phyloP scores from a whole-genome alignment of 768 basidiomycete species.

The Amanita inopinata region DNA sequence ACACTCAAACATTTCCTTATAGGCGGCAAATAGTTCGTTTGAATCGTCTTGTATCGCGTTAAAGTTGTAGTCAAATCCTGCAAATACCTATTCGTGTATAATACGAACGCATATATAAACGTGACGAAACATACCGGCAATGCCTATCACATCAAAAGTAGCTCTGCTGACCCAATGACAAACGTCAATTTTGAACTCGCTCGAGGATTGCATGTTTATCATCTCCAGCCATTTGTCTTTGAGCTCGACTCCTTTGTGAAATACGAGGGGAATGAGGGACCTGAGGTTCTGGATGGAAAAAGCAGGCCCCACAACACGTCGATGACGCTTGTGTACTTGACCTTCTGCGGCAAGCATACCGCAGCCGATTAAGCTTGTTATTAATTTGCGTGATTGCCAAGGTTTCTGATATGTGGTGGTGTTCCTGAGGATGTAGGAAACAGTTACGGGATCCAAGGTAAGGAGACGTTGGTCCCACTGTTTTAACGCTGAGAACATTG shows the following conservation, averaged over 20 bases:
- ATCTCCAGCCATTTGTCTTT: constrained; percentile 51
- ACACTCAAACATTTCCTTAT: constrained; percentile 79
- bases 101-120: neutral
- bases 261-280: constrained; percentile 61
- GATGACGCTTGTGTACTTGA: constrained; percentile 67
- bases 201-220: constrained; percentile 17
- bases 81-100: neutral
- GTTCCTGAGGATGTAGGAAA: constrained; percentile 68
- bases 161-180: constrained; percentile 74
- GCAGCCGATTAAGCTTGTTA: constrained; percentile 71
- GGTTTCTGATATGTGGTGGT: constrained; percentile 75
- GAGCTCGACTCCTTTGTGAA: constrained; percentile 55
- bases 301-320: constrained; percentile 66
- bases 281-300: constrained; percentile 76
- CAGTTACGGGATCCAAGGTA: constrained; percentile 69
- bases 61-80: constrained; percentile 84
- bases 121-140: constrained; percentile 48
- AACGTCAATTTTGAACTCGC: constrained; percentile 46
- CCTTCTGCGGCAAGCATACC: constrained; percentile 81
- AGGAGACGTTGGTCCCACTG: constrained; percentile 77
- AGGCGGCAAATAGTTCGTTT: constrained; percentile 69
- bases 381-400: constrained; percentile 63
- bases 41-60: constrained; percentile 72
- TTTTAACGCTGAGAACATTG: neutral
- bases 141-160: constrained; percentile 86